These are phyloP conservation scores for Capsicum pubescens DNA, from an alignment of 257 asterid species.

Conservation along the genomic window DNA sequence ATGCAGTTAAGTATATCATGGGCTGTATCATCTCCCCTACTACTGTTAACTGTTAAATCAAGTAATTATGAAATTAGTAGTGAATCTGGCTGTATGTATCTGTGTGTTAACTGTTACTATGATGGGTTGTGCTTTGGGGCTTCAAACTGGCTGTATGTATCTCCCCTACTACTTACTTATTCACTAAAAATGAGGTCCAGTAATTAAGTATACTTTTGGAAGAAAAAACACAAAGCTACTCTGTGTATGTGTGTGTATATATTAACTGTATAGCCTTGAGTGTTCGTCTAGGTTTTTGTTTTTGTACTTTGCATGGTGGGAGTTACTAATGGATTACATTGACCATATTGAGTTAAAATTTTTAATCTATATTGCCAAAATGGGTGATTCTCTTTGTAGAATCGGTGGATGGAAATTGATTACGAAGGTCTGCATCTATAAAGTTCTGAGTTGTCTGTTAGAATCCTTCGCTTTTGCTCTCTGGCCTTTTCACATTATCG, in stretches of 20 bases:
- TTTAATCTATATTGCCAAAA: neutral
- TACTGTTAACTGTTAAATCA: too few species aligned
- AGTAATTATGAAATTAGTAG: too few species aligned
- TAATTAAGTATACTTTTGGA: neutral
- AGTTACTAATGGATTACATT: neutral
- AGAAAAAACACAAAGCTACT: slow-evolving; percentile 5
- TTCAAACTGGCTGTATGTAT: neutral
- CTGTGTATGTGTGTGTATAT: neutral
- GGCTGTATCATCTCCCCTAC: neutral
- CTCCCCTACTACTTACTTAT: neutral
- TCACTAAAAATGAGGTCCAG: neutral
- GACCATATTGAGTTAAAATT: neutral
- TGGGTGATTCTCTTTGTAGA: neutral
- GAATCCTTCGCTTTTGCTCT: slow-evolving; percentile 16
- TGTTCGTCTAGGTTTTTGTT: neutral
- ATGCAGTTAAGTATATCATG: neutral
- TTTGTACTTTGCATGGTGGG: neutral
- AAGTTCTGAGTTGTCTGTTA: neutral
- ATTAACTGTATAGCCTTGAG: neutral
- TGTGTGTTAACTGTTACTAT: too few species aligned
- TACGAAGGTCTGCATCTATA: neutral
- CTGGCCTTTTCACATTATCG: neutral
- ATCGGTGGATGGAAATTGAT: neutral
- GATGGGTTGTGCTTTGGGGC: slow-evolving; percentile 15
- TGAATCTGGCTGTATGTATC: too few species aligned